Percentiles rank a stretch among this genome's conserved stretches.
Conservation (phyloP, 1,284 basidiomycete genomes). For the Malassezia restricta region DNA sequence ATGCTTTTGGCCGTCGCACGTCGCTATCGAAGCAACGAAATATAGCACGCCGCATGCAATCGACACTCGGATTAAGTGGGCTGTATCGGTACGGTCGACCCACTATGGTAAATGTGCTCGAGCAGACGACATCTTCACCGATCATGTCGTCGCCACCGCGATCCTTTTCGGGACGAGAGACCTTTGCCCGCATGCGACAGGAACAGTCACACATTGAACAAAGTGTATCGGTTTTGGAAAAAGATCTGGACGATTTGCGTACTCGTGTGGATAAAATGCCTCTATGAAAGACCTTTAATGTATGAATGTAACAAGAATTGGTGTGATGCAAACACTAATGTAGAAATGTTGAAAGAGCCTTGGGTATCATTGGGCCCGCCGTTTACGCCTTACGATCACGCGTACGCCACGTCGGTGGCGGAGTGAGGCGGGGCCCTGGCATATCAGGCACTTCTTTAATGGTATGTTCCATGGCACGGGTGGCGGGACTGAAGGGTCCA, state of each 20-base stretch:
- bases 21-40: neutral
- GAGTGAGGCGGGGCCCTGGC: neutral
- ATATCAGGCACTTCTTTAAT: neutral
- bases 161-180: neutral
- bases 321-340: neutral
- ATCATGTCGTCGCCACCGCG: neutral
- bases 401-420: neutral
- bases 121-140: neutral
- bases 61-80: slow-evolving; percentile 10
- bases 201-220: slow-evolving; percentile 7
- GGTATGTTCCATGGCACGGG: neutral
- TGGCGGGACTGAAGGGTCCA: neutral
- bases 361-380: neutral
- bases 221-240: slow-evolving; percentile 5
- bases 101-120: neutral
- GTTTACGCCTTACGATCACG: neutral
- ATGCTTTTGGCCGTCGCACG: slow-evolving; percentile 12
- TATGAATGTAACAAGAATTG: neutral
- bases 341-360: neutral
- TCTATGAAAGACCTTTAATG: neutral
- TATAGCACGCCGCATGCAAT: slow-evolving; percentile 15
- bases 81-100: slow-evolving; percentile 8
- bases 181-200: neutral
- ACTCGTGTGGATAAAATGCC: slow-evolving; percentile 5
- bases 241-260: slow-evolving; percentile 6